Evolutionary conservation across 1,284 basidiomycete species (phyloP).

Genomic region (Rhodotorula sp.): DNA sequence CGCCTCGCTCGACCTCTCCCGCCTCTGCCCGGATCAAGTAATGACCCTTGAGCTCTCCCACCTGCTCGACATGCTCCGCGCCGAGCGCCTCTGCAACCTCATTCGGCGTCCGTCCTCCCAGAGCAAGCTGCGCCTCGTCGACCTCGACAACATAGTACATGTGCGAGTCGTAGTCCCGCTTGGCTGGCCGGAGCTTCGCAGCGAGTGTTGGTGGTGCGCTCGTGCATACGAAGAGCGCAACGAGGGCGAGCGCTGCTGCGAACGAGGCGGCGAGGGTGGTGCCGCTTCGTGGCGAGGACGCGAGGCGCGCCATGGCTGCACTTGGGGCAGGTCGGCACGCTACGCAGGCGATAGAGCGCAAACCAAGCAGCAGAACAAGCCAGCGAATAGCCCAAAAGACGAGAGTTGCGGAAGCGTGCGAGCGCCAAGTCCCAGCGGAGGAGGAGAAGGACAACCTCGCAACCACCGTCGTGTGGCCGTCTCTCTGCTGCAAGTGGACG

Average conservation of each 20-base stretch:
- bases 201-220: background rate
- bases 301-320: too few species aligned
- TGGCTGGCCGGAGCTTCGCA: conserved; percentile 21
- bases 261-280: too few species aligned
- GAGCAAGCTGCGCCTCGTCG: conserved; percentile 53
- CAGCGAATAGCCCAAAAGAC: too few species aligned
- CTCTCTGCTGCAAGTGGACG: too few species aligned
- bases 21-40: conserved; percentile 73
- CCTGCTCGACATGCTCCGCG: conserved; percentile 81
- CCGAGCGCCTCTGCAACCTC: conserved; percentile 61
- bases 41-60: conserved; percentile 76
- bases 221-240: background rate
- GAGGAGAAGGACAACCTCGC: too few species aligned
- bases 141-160: conserved; percentile 87
- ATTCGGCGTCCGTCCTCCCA: background rate
- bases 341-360: too few species aligned
- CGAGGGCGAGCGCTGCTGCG: background rate
- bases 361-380: too few species aligned
- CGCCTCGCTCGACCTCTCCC: conserved; percentile 16
- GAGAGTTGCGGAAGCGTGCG: too few species aligned
- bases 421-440: too few species aligned
- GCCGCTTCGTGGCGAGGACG: background rate
- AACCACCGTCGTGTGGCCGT: too few species aligned
- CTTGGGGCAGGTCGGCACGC: too few species aligned
- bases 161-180: conserved; percentile 65